A percentile compares a stretch with the other conserved stretches of the same genome.
These are phyloP conservation scores for Hortaea sp. DNA, from an alignment of 2,329 filamentous ascomycete species.

Conservation along the genomic window DNA sequence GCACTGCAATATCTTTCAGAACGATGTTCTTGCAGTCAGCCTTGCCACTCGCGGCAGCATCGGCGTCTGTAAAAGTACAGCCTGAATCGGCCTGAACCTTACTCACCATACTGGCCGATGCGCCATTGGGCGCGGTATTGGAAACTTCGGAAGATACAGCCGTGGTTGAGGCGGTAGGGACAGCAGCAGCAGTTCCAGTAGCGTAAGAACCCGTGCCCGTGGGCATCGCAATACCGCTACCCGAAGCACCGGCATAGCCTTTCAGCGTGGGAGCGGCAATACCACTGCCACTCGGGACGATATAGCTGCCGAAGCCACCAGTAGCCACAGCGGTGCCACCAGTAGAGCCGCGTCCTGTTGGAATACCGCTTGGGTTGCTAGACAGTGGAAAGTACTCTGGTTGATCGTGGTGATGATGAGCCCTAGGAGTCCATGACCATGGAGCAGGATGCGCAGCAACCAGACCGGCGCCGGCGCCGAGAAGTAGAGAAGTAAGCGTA, in stretches of 20 bases:
- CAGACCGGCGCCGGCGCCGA: conserved; percentile 3
- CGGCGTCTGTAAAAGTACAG: conserved; percentile 22
- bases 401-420: background rate
- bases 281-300: background rate
- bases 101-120: background rate
- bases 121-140: background rate
- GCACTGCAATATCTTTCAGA: conserved; percentile 27
- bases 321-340: background rate
- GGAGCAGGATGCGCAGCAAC: conserved; percentile 1
- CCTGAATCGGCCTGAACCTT: conserved; percentile 10
- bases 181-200: background rate
- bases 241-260: background rate
- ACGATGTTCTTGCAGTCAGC: conserved; percentile 30
- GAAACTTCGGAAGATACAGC: background rate
- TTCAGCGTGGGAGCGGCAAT: background rate
- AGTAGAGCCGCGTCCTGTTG: background rate
- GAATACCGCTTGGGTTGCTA: too few relatives aligned
- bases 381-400: too few relatives aligned
- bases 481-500: background rate
- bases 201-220: background rate
- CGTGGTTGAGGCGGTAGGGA: background rate
- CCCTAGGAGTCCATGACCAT: background rate
- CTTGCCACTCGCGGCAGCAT: conserved; percentile 19
- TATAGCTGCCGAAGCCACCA: background rate
- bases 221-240: background rate